phyloP scores from a whole-genome alignment of 176 grass and related monocot genomes.

The Triticum monococcum region DNA sequence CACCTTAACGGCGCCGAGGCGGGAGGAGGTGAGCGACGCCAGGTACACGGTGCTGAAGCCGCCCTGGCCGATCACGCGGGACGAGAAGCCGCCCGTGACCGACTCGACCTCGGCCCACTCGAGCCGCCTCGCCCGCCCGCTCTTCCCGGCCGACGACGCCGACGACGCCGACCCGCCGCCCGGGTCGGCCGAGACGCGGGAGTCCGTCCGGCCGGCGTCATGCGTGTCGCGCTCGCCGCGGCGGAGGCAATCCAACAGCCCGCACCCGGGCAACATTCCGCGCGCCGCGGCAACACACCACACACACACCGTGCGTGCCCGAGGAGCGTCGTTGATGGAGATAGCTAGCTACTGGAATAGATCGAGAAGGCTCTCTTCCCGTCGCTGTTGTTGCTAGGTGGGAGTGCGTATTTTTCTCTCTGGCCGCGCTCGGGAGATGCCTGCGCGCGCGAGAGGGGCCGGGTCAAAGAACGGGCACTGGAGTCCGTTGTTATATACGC shows the following conservation, averaged over 20 bases:
- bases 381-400: not conserved
- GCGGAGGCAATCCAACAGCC: conserved; percentile 30
- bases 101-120: conserved; percentile 58
- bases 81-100: conserved; percentile 54
- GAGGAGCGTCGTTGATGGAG: not conserved
- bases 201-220: conserved; percentile 10
- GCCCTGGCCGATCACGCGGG: conserved; percentile 68
- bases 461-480: not conserved
- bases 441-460: not conserved
- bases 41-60: conserved; percentile 83
- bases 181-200: conserved; percentile 50
- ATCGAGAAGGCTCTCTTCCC: not conserved
- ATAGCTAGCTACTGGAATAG: not conserved
- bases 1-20: conserved; percentile 64
- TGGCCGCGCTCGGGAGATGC: not conserved
- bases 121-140: conserved; percentile 15
- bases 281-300: not conserved
- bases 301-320: not conserved
- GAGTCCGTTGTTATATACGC: not conserved
- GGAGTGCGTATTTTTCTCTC: not conserved
- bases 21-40: conserved; percentile 50
- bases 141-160: not conserved
- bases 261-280: conserved; percentile 42
- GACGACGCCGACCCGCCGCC: not conserved
- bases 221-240: not conserved